Evolutionary conservation across 441 rosid species (phyloP), one percentile per base, ranked within the genome.

Genomic region (Iberis amara): DNA sequence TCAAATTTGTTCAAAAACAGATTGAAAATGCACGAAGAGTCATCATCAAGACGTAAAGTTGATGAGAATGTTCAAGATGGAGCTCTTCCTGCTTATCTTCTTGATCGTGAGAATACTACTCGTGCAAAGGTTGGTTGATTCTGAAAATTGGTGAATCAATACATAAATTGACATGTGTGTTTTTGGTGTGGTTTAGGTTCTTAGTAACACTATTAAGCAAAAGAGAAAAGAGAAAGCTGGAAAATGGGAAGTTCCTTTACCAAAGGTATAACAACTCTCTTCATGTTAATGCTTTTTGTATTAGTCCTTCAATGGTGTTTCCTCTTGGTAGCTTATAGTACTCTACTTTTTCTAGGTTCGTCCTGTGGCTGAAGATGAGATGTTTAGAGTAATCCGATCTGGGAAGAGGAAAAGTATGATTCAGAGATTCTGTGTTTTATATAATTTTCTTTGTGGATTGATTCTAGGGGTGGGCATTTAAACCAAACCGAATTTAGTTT

Each of bases 151-250:
- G 35, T 35, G 24, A 12, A 47, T 27, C 41, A 33, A 24, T 56
- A 31, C 24, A 37, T 15, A 48, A 31, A 18, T 32, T 15, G 32
- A 56, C 64, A 35, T 36, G 7, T 26, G 30, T 26, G 47, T 60
- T 28, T 33, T 4, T 61, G 8, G 35, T 31, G 35, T 31, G 36
- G 15, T 51, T 5, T 65, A 89, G 96, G 78, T 78, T 65, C 86
- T 86, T 48, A 86, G 96, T 79, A 92, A 89, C 71, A 80, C 92
- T 11, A 74, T 92, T 35, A 92, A 92, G 64, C 97, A 86, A 72
- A 92, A 92, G 83, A 82, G 97, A 57, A 92, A 89, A 75, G 96
- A 89, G 69, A 92, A 71, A 80, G 96, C 94, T 59, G 97, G 97
- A 31, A 89, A 89, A 59, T 92, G 97, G 97, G 97, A 92, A 49